Base-by-base conservation (phyloP, 345 rosid species). In the Excoecaria agallocha region DNA sequence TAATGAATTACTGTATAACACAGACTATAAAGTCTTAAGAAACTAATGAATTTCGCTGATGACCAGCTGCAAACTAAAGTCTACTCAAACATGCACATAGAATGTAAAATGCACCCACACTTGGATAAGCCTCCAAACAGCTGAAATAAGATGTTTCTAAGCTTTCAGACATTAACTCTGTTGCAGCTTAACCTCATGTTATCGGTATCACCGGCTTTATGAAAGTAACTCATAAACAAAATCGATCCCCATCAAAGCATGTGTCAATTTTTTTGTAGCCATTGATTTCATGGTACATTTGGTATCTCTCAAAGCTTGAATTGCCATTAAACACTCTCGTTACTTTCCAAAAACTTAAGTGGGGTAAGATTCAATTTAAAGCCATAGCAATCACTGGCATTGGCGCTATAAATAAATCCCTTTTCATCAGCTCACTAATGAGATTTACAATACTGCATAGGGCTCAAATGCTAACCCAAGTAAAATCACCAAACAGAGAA, bases 211-310 rank as follows among this genome's bases (percentile, higher is more conserved):
- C 30, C 10, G 54, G 13, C 74, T 22, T 58, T 35, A 8, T 13
- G 50, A 71, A 71, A 71, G 7, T 24, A 59, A 12, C 13, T 41
- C 17, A 58, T 17, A 19, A 7, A 16, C 37, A 30, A 49, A 49
- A 24, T 48, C 45, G 49, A 72, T 46, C 75, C 45, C 25, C 62
- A 60, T n/a, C 45, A 45, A 25, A 48, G 66, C 6, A 38, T 59
- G 13, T 60, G 46, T 61, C 20, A 3, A 62, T 43, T 12, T 43
- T 12, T 59, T 70, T 50, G 20, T 19, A n/a, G 48, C 59, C 22
- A 25, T 15, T 38, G 37, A 70, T 55, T 37, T 13, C 11, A 46
- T 54, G 45, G n/a, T 35, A 52, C 72, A 46, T 17, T 50, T 30
- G 6, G 38, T n/a, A 22, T 69, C 20, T 30, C 37, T 69, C 56